Evolutionary conservation across 192 early-diverging fungal species (phyloP).

Genomic region (Mortierella claussenii): DNA sequence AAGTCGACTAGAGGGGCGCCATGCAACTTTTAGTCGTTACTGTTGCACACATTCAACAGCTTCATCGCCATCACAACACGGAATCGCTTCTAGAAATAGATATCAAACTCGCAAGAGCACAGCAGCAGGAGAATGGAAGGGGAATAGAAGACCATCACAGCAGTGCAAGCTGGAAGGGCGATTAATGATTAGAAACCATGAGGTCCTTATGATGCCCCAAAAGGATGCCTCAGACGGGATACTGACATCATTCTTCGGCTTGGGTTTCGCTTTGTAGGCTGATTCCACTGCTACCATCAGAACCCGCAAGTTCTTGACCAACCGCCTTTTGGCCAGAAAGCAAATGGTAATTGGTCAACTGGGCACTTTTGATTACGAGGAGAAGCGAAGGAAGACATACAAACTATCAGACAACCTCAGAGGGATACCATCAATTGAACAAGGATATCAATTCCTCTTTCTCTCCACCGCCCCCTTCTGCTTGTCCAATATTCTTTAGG

Average conservation of each 20-base stretch:
- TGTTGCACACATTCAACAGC: too few species aligned
- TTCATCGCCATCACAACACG: too few species aligned
- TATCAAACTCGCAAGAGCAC: neutral
- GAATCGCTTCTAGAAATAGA: too few species aligned
- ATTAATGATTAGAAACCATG: constrained; percentile 1
- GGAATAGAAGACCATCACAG: neutral
- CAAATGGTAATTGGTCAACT: constrained; percentile 97
- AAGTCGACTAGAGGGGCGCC: too few species aligned
- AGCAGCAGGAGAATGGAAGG: constrained; percentile 4
- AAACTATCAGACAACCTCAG: too few species aligned
- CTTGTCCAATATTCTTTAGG: too few species aligned
- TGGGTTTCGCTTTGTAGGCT: constrained; percentile 61
- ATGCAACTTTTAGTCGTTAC: too few species aligned
- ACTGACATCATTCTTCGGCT: constrained; percentile 10
- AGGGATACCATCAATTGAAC: too few species aligned
- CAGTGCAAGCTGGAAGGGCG: neutral
- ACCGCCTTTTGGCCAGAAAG: constrained; percentile 96
- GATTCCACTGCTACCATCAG: constrained; percentile 93
- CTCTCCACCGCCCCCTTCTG: too few species aligned
- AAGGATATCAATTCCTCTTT: too few species aligned
- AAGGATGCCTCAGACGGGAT: neutral
- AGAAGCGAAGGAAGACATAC: neutral
- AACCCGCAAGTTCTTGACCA: constrained; percentile 99
- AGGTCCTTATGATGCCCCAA: constrained; percentile 12
- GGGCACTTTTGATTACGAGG: constrained; percentile 10